These are phyloP conservation scores for Pseudogymnoascus sp. DNA, from an alignment of 2,329 filamentous ascomycete genomes.

Conservation along the genomic window DNA sequence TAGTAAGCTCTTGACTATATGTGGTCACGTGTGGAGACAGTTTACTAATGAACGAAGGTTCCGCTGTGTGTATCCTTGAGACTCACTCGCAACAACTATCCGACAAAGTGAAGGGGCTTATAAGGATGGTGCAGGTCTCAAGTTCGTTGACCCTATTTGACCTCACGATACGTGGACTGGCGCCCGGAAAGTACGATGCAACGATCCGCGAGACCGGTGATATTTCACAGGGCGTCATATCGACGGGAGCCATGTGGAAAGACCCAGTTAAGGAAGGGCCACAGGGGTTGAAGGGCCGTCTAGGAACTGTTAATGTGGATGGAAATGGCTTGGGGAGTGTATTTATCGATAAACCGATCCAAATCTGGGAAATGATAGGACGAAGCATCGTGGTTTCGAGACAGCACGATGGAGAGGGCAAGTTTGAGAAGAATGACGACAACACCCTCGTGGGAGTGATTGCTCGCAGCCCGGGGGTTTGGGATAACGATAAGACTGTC, in stretches of 20 bases:
- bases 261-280: conserved; percentile 32
- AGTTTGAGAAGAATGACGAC: conserved; percentile 62
- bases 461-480: conserved; percentile 91
- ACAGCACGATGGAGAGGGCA: conserved; percentile 50
- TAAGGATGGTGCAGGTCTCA: conserved; percentile 87
- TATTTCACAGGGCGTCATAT: conserved; percentile 73
- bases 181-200: conserved; percentile 72
- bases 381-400: conserved; percentile 79
- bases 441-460: conserved; percentile 89
- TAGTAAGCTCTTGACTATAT: conserved; percentile 47
- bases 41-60: conserved; percentile 41
- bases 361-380: conserved; percentile 95
- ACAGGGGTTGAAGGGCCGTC: conserved; percentile 47
- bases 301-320: conserved; percentile 71
- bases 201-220: conserved; percentile 82
- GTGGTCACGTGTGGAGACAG: neutral
- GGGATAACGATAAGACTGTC: conserved; percentile 98
- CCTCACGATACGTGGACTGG: conserved; percentile 74
- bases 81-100: conserved; percentile 56
- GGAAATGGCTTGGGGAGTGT: conserved; percentile 67
- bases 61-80: conserved; percentile 93
- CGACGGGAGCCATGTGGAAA: conserved; percentile 74
- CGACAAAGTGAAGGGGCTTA: conserved; percentile 73
- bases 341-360: conserved; percentile 73
- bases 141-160: conserved; percentile 75